A percentile compares a stretch with the other conserved stretches of the same genome.
Evolutionary conservation across 2,329 filamentous ascomycete species (phyloP).

Genomic region (Penicillium sp.): DNA sequence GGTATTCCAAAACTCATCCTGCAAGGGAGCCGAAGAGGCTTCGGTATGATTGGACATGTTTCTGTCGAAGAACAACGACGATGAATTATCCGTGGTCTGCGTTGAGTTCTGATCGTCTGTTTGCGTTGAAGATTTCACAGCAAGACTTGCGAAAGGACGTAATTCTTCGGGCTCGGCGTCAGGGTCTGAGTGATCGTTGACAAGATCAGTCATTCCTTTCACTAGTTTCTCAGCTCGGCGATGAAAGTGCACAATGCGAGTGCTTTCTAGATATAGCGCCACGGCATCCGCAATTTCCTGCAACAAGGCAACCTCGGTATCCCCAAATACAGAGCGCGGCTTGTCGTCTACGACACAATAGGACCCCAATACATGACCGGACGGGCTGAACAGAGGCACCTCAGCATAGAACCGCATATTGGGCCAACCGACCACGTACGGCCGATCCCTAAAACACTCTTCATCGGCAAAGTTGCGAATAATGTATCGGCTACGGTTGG

Average conservation of each 20-base stretch:
- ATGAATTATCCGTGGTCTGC: background rate
- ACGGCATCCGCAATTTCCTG: slow-evolving; percentile 50
- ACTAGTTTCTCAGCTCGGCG: slow-evolving; percentile 57
- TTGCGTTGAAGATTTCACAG: background rate
- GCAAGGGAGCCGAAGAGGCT: background rate
- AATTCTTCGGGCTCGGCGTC: background rate
- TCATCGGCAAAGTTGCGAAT: slow-evolving; percentile 37
- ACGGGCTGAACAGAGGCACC: slow-evolving; percentile 57
- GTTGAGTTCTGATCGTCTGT: too few species aligned
- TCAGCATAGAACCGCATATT: slow-evolving; percentile 53
- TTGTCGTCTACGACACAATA: slow-evolving; percentile 58
- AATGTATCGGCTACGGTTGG: slow-evolving; percentile 30
- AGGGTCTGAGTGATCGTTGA: slow-evolving; percentile 36
- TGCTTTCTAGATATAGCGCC: slow-evolving; percentile 60
- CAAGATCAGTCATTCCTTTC: slow-evolving; percentile 51
- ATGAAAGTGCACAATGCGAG: slow-evolving; percentile 53
- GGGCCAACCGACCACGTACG: slow-evolving; percentile 31
- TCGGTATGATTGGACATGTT: background rate
- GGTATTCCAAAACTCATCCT: background rate
- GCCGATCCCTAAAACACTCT: slow-evolving; percentile 32
- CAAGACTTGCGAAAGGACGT: background rate
- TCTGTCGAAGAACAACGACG: background rate
- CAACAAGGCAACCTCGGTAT: background rate
- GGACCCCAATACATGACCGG: slow-evolving; percentile 56
- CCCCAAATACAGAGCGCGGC: background rate